Base-by-base conservation (phyloP, 768 basidiomycete species). In the Sutorius australiensis region DNA sequence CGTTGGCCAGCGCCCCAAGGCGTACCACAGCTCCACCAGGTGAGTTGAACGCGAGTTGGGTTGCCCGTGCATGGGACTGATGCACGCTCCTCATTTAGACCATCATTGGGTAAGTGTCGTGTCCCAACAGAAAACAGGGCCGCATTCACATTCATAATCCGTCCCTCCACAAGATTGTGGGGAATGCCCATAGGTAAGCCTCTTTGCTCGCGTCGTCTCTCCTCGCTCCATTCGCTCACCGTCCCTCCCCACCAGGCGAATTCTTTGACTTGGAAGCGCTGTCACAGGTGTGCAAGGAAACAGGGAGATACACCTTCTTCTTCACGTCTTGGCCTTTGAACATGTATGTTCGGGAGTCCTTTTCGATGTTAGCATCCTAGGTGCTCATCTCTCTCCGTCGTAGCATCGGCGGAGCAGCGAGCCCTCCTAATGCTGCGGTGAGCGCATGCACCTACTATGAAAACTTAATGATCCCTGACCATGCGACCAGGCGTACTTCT, bases 311-410 rank as follows among this genome's bases (percentile, higher is more conserved):
- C 64, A 83, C 82, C 10, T 87, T 89, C 67, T 88, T 87, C 76
- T 86, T 88, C 70, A 77, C 84, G 1, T 87, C 84, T 3, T 87
- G 83, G 84, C 86, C 86, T 0, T 71, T 89, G 56, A 80, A 86
- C 64, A 80, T 88, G 84, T 86, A 58, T 60, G 82, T 68, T 21
- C 6, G 13, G 0, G 17, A 17, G 6, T 7, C 3, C 9, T 24
- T 14, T 37, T 17, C 2, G 9, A 8, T 3, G 1, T 14, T 9
- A 1, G 12, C 8, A 3, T 5, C 12, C 5, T 4, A 13, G 6
- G 2, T 11, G 28, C 42, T 57, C n/a, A 41, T 13, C 16, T 16
- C 14, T 13, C 6, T 8, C 7, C 28, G 27, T n/a, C 34, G 21
- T 51, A 57, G 84, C 43, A 79, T 86, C 24, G 84, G 84, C 12